A percentile compares a stretch with the other conserved stretches of the same genome.
phyloP scores from a whole-genome alignment of 179 eudicot genomes.

The Gypsophila paniculata region DNA sequence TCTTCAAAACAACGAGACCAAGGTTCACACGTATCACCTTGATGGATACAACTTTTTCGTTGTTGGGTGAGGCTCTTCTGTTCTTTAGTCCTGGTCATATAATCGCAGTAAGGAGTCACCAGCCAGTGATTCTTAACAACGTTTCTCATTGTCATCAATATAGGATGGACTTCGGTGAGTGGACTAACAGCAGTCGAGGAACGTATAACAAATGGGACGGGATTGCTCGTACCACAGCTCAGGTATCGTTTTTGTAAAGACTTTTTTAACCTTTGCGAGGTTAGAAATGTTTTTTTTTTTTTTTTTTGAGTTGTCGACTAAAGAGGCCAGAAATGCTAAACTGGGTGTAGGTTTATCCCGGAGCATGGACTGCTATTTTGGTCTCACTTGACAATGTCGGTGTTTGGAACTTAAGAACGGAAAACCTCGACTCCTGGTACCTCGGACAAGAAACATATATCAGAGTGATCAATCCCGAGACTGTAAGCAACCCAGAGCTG shows the following conservation, averaged over 20 bases:
- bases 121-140: conserved; percentile 8
- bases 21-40: conserved; percentile 66
- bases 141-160: background rate
- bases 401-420: conserved; percentile 79
- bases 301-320: background rate
- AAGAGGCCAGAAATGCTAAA: background rate
- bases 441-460: conserved; percentile 89
- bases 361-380: conserved; percentile 86
- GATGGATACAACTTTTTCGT: conserved; percentile 80
- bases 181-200: conserved; percentile 80
- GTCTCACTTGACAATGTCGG: conserved; percentile 85
- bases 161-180: conserved; percentile 90
- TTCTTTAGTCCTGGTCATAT: background rate
- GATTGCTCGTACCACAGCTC: conserved; percentile 80
- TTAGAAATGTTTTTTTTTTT: background rate
- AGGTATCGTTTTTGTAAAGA: conserved; percentile 34
- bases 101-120: background rate
- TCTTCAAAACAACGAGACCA: conserved; percentile 77
- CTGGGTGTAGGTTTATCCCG: conserved; percentile 64
- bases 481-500: conserved; percentile 23
- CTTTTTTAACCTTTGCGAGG: background rate
- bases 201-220: conserved; percentile 98
- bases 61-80: conserved; percentile 56
- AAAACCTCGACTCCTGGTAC: conserved; percentile 83
- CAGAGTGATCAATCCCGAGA: conserved; percentile 66